Conservation (phyloP, 1,284 basidiomycete species). For the Ganoderma leucocontextum region DNA sequence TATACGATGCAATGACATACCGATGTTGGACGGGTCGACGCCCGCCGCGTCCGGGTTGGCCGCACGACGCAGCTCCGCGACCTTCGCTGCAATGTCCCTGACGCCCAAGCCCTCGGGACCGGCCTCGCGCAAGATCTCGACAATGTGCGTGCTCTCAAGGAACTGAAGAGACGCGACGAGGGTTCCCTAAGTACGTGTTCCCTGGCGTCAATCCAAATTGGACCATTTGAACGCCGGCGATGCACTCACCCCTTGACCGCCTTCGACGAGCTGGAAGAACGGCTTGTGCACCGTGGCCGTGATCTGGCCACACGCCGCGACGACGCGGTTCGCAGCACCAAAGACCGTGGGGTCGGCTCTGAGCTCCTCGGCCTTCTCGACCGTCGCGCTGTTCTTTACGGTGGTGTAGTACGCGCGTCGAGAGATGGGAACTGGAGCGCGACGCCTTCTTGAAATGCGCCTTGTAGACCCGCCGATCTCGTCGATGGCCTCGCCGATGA, state of each 20-base stretch:
- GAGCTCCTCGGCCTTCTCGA: slow-evolving; percentile 53
- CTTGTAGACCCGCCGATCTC: slow-evolving; percentile 42
- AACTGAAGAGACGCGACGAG: slow-evolving; percentile 73
- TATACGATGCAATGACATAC: neutral
- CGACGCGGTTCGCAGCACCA: slow-evolving; percentile 64
- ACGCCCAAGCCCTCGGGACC: slow-evolving; percentile 74
- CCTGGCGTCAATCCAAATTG: neutral
- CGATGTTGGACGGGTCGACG: slow-evolving; percentile 25
- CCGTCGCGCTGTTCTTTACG: slow-evolving; percentile 34
- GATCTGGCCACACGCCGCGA: slow-evolving; percentile 73
- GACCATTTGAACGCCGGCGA: neutral
- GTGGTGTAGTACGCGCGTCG: slow-evolving; percentile 53
- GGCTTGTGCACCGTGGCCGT: slow-evolving; percentile 67
- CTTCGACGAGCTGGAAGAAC: slow-evolving; percentile 67
- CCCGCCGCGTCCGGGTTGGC: slow-evolving; percentile 15
- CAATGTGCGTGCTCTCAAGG: slow-evolving; percentile 71
- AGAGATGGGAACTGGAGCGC: slow-evolving; percentile 67
- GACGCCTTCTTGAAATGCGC: neutral
- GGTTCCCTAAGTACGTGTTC: slow-evolving; percentile 62
- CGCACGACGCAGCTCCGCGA: slow-evolving; percentile 21
- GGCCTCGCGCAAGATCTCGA: no score
- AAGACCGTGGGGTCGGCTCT: slow-evolving; percentile 63
- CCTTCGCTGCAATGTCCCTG: slow-evolving; percentile 52
- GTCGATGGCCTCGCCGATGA: slow-evolving; percentile 71
- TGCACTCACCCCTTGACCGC: slow-evolving; percentile 64